These are phyloP conservation scores for Thalassiosira exigua DNA, from an alignment of 352 stramenopile species.

Conservation along the genomic window DNA sequence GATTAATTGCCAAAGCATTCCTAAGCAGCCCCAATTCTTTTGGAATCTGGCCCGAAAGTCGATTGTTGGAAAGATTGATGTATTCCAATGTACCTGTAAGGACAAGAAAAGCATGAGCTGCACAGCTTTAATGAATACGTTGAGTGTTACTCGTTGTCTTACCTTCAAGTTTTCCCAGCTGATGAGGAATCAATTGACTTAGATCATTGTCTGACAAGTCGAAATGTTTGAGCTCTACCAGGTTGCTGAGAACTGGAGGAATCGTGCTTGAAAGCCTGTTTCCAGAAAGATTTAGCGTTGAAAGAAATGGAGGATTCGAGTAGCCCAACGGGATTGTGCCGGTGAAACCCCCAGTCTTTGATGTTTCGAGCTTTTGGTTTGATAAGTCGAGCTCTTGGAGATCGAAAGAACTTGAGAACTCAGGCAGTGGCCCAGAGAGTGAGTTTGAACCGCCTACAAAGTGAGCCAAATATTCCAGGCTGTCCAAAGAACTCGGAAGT, in stretches of 20 bases:
- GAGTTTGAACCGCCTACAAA: neutral
- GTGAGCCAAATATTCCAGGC: neutral
- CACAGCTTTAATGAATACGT: too few species aligned
- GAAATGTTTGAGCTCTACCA: neutral
- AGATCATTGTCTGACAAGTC: constrained; percentile 1
- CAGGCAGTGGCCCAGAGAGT: neutral
- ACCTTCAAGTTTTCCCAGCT: neutral
- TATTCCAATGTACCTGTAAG: neutral
- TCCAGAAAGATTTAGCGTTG: neutral
- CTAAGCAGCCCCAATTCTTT: constrained; percentile 10
- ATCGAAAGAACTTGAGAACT: neutral
- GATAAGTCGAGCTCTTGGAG: constrained; percentile 4
- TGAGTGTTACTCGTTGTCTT: too few species aligned
- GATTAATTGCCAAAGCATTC: neutral
- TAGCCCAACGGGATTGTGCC: neutral
- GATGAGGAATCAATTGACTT: neutral
- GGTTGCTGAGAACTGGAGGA: neutral
- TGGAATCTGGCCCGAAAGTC: constrained; percentile 10
- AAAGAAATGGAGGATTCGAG: neutral
- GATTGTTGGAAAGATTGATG: constrained; percentile 24
- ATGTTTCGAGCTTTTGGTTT: neutral
- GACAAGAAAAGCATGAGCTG: neutral
- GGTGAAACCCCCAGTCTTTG: neutral
- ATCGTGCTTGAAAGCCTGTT: neutral
- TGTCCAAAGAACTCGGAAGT: neutral